A percentile compares a stretch with the other conserved stretches of the same genome.
Conservation (phyloP, 805 yeast genomes). For the Blastobotrys peoriensis region DNA sequence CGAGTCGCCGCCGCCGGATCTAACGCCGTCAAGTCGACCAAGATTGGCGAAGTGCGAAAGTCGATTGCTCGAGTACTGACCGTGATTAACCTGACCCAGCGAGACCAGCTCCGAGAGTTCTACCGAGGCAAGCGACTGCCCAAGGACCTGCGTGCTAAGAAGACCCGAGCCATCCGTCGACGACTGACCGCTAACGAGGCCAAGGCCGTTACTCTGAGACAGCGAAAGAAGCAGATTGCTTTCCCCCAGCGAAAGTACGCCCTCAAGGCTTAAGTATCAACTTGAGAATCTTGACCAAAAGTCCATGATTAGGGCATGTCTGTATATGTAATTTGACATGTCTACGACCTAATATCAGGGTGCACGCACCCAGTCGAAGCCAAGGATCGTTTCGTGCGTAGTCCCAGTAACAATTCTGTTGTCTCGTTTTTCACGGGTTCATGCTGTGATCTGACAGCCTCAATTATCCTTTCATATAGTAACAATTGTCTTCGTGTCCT, state of each 20-base stretch:
- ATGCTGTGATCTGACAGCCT: no score
- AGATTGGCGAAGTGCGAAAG: slow-evolving; percentile 96
- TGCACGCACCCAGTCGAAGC: no score
- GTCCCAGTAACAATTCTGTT: no score
- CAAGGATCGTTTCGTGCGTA: no score
- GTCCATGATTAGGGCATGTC: no score
- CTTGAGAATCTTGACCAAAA: no score
- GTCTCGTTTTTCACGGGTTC: no score
- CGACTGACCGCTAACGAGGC: slow-evolving; percentile 84
- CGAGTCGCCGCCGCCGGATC: slow-evolving; percentile 94
- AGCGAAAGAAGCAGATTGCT: slow-evolving; percentile 86
- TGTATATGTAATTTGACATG: no score
- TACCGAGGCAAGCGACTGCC: slow-evolving; percentile 85
- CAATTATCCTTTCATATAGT: no score
- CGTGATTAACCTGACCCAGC: slow-evolving; percentile 92
- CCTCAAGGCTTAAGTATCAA: slow-evolving; percentile 80
- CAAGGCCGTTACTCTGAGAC: slow-evolving; percentile 74
- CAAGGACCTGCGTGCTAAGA: slow-evolving; percentile 98
- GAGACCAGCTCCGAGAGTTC: slow-evolving; percentile 90
- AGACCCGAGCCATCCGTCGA: slow-evolving; percentile 99
- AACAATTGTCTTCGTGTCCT: no score
- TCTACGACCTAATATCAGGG: no score
- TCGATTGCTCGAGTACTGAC: slow-evolving; percentile 98
- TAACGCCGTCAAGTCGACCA: slow-evolving; percentile 66
- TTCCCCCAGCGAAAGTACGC: slow-evolving; percentile 99